Evolutionary conservation across 2,329 filamentous ascomycete genomes (phyloP), one percentile per base, ranked within the genome.

Genomic region (Phyllosticta citribraziliensis): DNA sequence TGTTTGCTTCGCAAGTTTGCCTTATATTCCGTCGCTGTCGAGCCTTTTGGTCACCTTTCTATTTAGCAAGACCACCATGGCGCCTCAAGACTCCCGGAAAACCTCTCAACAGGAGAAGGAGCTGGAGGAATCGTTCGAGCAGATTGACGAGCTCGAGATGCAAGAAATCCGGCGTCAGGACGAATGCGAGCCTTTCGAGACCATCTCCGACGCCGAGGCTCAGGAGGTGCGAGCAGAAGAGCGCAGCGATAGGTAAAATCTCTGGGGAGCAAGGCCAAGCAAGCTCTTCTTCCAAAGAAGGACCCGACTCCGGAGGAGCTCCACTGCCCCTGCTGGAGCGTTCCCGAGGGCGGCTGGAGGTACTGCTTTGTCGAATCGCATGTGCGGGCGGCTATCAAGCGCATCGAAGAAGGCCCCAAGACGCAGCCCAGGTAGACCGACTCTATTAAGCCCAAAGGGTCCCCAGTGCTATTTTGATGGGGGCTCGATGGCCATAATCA

Each of bases 191-290:
- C 27, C 53, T 12, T 60, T 57, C 54, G 5, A 35, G 11, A 27
- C 14, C 47, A 52, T 61, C 20, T 22, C 50, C 8, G 25, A 10
- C 20, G 27, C 22, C 9, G 59, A 61, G 30, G 27, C 51, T 33
- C 30, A 19, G 2, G 47, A 54, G n/a, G 52, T 56, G 40, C 40
- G 50, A 25, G 20, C n/a, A 14, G 24, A 61, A n/a, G 59, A 61
- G 47, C 27, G 27, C 47, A 50, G 25, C 5, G 59, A 57, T 8
- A 12, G 1, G 17, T 52, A n/a, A n/a, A n/a, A n/a, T n/a, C n/a
- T n/a, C n/a, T n/a, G n/a, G n/a, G n/a, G n/a, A n/a, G n/a, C 47
- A 35, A 19, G 52, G 83, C 74, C 30, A 74, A 64, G 52, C 77
- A 73, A 5, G 3, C 52, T 2, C 35, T 11, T 85, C 14, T 35